Conservation (phyloP, 140 eudicot genomes). For the Bidens hawaiensis region DNA sequence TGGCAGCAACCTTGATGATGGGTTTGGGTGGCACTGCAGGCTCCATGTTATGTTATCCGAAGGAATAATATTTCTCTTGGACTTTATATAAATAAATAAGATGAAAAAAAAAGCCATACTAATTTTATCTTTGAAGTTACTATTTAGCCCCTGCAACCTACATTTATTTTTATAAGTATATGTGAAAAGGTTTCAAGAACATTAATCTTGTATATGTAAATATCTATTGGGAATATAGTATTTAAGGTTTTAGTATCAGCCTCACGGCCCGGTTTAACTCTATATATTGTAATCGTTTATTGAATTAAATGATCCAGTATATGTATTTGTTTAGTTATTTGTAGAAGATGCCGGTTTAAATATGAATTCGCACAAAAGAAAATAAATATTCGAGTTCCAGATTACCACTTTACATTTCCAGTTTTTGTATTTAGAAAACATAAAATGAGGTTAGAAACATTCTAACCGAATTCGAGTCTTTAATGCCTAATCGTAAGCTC, state of each 20-base stretch:
- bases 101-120: too few species aligned
- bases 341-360: neutral
- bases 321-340: too few species aligned
- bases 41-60: neutral
- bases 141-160: neutral
- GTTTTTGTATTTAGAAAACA: neutral
- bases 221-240: too few species aligned
- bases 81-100: neutral
- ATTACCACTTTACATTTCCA: slow-evolving; percentile 28
- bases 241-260: too few species aligned
- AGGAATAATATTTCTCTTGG: neutral
- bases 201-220: too few species aligned
- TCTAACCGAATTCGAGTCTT: slow-evolving; percentile 16
- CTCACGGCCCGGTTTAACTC: too few species aligned
- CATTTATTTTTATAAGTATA: neutral
- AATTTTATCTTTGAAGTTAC: neutral
- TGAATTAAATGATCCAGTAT: too few species aligned
- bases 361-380: neutral
- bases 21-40: neutral
- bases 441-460: neutral
- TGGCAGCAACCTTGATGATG: neutral
- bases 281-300: too few species aligned
- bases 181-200: too few species aligned
- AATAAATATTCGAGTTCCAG: neutral
- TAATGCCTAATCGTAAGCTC: slow-evolving; percentile 69